Base-by-base conservation (phyloP, 148 eudicot genomes). In the Dysphania ambrosioides region DNA sequence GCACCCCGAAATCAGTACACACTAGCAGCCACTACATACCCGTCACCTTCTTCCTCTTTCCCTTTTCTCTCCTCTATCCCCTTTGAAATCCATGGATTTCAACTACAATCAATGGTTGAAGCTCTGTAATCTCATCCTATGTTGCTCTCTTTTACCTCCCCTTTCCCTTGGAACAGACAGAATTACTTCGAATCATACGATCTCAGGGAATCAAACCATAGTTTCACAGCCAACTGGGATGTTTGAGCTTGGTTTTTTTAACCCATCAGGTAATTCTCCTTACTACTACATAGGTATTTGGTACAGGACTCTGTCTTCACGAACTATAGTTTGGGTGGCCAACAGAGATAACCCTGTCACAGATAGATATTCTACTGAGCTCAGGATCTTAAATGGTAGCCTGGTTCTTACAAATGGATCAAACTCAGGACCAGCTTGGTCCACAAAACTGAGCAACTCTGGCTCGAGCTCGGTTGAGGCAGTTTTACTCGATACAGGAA, bases 311-410 rank as follows among this genome's bases (percentile, higher is more conserved):
- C 70, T 85, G 4, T 75, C 80, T 56, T 15, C 16, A 5, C 72
- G 56, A 56, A 82, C 88, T 30, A 35, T 80, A 35, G 84, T 82
- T 65, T 88, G 91, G 91, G 91, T 86, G 53, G 91, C 89, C 61
- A 84, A 88, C 68, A 82, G 85, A 70, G 87, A 82, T 26, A 55
- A 55, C 53, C 67, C 89, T 10, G 32, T 86, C 41, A 24, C 59
- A 11, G 86, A 88, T 68, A 84, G 58, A 27, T 13, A 74, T 32
- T 51, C 79, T 26, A 79, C 82, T 34, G 73, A 71, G 62, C 78
- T 88, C 29, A 85, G 77, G 59, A 77, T 88, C 55, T n/a, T 51
- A 42, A 68, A 84, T 80, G 87, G 87, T 32, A 88, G 82, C 41
- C 73, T 88, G 36, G 84, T 86, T 58, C 82, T 88, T 42, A 29